Base-by-base conservation (phyloP, 495 filamentous ascomycete genomes). In the Penicillium egyptiacum region DNA sequence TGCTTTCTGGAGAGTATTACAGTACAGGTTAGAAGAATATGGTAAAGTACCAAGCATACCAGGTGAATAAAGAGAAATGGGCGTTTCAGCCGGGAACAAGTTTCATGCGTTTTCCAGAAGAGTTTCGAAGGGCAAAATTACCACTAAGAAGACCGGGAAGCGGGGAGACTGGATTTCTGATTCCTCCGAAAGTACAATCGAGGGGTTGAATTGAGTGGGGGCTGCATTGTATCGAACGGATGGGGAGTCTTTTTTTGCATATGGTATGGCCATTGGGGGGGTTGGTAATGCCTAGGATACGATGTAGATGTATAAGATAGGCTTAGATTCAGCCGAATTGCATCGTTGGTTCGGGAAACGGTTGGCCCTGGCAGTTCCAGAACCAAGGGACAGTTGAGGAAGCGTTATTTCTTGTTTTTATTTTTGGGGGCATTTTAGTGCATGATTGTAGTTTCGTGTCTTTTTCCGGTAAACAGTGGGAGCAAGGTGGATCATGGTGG, bases 351-450 rank as follows among this genome's bases (percentile, higher is more conserved):
- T 55, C 53, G 50, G 50, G 45, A 62, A 59, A 62, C 59, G 59
- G 62, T 62, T 65, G 62, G 62, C 55, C 55, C 59, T 65, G 63
- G 60, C 61, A 61, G 61, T 57, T 51, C 64, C 62, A 65, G 64
- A 59, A 48, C 64, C 64, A 67, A 65, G 64, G 62, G 45, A 64
- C 61, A 51, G 45, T 35, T 47, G 53, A 53, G 43, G 50, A 53
- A 53, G 50, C 39, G 50, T 53, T 52, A 28, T 52, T 43, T 42
- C 20, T 53, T 53, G 25, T 53, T 51, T 53, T 17, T 28, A 50
- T 58, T 55, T 56, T 55, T 39, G 5, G 40, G 45, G 37, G 25
- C 25, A 43, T 31, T 17, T 53, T 53, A 53, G 50, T 53, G 39
- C 26, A 28, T 42, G 35, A 55, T 47, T 55, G 25, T 46, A n/a